Conservation (phyloP, 371 early-diverging fungal genomes). For the Circinella minor region DNA sequence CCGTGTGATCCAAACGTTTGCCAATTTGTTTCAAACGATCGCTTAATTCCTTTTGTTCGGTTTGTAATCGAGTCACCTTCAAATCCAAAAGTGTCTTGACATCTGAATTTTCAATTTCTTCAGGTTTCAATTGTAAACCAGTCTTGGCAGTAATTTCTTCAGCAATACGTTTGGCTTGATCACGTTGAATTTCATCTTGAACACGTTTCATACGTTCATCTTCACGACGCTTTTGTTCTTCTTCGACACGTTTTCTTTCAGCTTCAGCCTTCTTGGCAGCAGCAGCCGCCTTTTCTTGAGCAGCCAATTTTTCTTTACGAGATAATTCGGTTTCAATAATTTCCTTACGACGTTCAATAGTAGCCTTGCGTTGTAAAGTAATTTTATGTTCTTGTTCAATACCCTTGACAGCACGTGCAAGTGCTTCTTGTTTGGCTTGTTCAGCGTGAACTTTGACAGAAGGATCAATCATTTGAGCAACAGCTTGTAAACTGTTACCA, state of each 20-base stretch:
- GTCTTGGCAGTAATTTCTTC: slow-evolving; percentile 85
- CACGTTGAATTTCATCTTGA: slow-evolving; percentile 81
- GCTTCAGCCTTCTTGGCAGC: slow-evolving; percentile 84
- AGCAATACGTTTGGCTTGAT: slow-evolving; percentile 88
- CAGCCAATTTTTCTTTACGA: slow-evolving; percentile 81
- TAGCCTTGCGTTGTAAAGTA: slow-evolving; percentile 76
- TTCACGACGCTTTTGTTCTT: slow-evolving; percentile 87
- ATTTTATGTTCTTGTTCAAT: slow-evolving; percentile 86
- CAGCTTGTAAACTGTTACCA: slow-evolving; percentile 80
- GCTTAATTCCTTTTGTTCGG: slow-evolving; percentile 84
- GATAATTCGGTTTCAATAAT: slow-evolving; percentile 79
- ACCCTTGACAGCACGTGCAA: slow-evolving; percentile 67
- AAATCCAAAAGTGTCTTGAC: slow-evolving; percentile 80
- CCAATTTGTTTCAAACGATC: slow-evolving; percentile 73
- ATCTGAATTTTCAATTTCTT: slow-evolving; percentile 88
- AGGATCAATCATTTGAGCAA: slow-evolving; percentile 88
- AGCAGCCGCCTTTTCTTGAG: slow-evolving; percentile 74
- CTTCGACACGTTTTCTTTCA: slow-evolving; percentile 84
- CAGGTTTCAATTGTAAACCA: slow-evolving; percentile 78
- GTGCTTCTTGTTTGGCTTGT: slow-evolving; percentile 65
- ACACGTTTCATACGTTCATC: slow-evolving; percentile 79
- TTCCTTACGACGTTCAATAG: slow-evolving; percentile 94
- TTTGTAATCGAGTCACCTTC: slow-evolving; percentile 91
- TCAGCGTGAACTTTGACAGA: slow-evolving; percentile 65
- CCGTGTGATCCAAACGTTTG: slow-evolving; percentile 91